phyloP scores from a whole-genome alignment of 2,329 filamentous ascomycete genomes.

The Mycosphaerelloides madeirae region DNA sequence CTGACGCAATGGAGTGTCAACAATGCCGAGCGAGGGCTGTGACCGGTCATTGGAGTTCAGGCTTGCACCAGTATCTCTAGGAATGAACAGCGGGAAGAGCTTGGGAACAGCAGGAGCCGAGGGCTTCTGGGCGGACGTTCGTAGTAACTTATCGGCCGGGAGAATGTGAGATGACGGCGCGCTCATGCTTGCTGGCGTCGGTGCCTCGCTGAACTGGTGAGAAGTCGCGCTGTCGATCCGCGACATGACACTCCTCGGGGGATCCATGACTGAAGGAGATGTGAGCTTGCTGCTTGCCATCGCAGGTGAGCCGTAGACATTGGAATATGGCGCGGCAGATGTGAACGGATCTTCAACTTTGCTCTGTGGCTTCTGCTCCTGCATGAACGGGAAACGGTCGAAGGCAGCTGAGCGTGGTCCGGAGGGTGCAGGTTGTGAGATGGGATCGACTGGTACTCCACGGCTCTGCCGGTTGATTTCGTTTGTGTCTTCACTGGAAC shows the following conservation, averaged over 20 bases:
- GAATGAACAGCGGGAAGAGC: not conserved
- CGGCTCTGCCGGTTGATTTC: not conserved
- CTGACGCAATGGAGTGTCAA: not conserved
- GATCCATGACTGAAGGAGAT: no score
- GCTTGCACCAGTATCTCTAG: not conserved
- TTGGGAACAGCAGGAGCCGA: not conserved
- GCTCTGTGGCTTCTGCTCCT: not conserved
- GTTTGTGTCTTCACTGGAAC: not conserved
- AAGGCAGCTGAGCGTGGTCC: not conserved
- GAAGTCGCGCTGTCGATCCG: no score
- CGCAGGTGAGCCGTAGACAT: no score
- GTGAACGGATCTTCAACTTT: conserved; percentile 8
- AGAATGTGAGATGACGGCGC: no score
- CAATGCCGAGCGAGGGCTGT: not conserved
- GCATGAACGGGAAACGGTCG: not conserved
- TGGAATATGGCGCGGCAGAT: not conserved
- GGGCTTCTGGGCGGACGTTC: no score
- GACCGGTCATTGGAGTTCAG: not conserved
- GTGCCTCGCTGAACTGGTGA: no score
- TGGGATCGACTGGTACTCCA: not conserved
- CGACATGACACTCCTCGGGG: no score
- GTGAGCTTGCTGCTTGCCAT: no score
- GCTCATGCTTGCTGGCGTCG: no score
- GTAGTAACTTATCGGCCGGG: no score
- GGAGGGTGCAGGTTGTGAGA: not conserved